Evolutionary conservation across 805 yeast genomes (phyloP).

Genomic region (Sugiyamaella chiloensis): DNA sequence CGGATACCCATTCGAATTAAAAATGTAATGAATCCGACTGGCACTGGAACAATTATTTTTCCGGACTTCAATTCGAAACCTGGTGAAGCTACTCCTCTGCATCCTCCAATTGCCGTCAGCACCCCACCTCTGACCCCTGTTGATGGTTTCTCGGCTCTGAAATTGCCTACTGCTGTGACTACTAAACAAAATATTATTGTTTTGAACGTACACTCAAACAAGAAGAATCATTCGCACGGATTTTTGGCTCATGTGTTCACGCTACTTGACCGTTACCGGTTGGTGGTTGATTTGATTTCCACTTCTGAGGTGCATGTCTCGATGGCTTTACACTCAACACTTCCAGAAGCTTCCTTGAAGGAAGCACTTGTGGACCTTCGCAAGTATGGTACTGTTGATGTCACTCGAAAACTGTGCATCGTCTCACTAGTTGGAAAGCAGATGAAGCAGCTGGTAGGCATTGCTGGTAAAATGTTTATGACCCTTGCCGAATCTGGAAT

Average conservation of each 20-base stretch:
- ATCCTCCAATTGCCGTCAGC: constrained; percentile 70
- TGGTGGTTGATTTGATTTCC: constrained; percentile 93
- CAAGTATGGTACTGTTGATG: constrained; percentile 83
- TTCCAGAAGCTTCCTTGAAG: constrained; percentile 61
- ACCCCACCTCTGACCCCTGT: constrained; percentile 28
- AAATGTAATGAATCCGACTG: constrained; percentile 91
- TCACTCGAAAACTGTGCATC: constrained; percentile 83
- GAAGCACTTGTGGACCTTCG: constrained; percentile 76
- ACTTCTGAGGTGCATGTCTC: constrained; percentile 98
- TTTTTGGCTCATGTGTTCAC: constrained; percentile 88
- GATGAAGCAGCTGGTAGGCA: constrained; percentile 95
- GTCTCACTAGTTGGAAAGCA: constrained; percentile 94
- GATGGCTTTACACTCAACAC: constrained; percentile 82
- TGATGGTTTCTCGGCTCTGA: constrained; percentile 31
- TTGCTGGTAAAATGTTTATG: constrained; percentile 95
- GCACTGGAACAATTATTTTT: constrained; percentile 88
- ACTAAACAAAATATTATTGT: constrained; percentile 91
- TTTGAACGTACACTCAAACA: constrained; percentile 88
- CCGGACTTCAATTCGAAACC: constrained; percentile 84
- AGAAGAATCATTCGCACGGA: constrained; percentile 89
- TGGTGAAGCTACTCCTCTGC: constrained; percentile 91
- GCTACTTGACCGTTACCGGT: constrained; percentile 73
- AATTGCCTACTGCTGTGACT: constrained; percentile 86
- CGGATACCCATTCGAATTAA: constrained; percentile 95
- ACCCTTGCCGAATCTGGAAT: constrained; percentile 87